Conservation (phyloP, 805 yeast species). For the Candida manassasensis region DNA sequence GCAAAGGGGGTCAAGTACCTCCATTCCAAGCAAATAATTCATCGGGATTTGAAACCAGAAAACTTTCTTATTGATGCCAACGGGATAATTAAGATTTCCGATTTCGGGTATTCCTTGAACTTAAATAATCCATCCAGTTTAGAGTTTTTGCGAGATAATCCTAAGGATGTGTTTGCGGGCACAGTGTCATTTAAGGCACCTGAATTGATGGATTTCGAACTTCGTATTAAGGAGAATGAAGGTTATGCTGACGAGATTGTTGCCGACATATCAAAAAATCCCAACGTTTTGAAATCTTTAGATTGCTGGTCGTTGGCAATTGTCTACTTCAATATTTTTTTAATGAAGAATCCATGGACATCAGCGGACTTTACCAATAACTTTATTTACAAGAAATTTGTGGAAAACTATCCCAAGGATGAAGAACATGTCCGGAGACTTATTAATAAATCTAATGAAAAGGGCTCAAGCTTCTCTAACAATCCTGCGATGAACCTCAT, state of each 20-base stretch:
- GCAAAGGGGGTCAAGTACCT: constrained; percentile 41
- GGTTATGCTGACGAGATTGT: constrained; percentile 10
- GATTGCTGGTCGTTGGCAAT: constrained; percentile 55
- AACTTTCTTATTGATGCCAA: constrained; percentile 42
- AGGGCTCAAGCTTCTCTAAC: constrained; percentile 10
- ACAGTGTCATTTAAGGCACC: constrained; percentile 55
- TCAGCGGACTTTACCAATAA: constrained; percentile 28
- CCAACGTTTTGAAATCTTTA: constrained; percentile 23
- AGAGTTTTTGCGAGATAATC: constrained; percentile 9
- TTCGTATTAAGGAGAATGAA: constrained; percentile 8
- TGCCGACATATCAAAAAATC: not conserved
- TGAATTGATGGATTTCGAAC: constrained; percentile 34
- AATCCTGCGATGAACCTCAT: constrained; percentile 33
- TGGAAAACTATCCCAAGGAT: constrained; percentile 23
- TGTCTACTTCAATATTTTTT: constrained; percentile 40
- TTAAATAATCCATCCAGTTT: constrained; percentile 17
- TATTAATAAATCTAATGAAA: constrained; percentile 19
- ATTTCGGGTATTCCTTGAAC: constrained; percentile 49
- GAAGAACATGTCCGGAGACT: constrained; percentile 11
- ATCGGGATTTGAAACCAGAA: constrained; percentile 53
- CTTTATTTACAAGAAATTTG: constrained; percentile 17
- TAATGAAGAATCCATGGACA: constrained; percentile 47
- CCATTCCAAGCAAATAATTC: constrained; percentile 41
- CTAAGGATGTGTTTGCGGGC: constrained; percentile 36
- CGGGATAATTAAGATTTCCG: constrained; percentile 44